Evolutionary conservation across 2,329 filamentous ascomycete genomes (phyloP), one percentile per base, ranked within the genome.

Genomic region (Chaetomiaceae sp.): DNA sequence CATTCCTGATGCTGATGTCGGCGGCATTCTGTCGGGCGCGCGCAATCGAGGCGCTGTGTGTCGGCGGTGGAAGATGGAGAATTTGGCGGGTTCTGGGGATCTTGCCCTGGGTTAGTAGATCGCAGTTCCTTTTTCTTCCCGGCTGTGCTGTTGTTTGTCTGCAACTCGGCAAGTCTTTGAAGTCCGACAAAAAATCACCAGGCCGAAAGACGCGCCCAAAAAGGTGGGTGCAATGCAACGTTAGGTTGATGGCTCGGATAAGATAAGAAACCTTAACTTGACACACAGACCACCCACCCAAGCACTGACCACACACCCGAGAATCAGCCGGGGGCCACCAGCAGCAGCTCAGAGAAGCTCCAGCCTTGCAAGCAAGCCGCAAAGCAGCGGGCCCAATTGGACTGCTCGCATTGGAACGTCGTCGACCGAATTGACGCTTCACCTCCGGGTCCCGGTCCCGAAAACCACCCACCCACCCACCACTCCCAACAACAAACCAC

Each of bases 11-110:
- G 42, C 14, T 35, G 44, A 33, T 19, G 50, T 43, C 3, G 60
- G 59, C 13, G 58, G 41, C 61, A 63, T 63, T 20, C 34, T 58
- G 41, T 31, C 16, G 19, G 20, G 14, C 9, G 19, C 23, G 8
- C 17, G 39, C 16, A n/a, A 16, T 10, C 16, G 17, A 12, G 21
- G 31, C 12, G 45, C 14, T 34, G 17, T 12, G 14, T 7, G 16
- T 23, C 21, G 27, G 12, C 19, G 19, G 20, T 16, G 16, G 6
- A 5, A 43, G 13, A 23, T n/a, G 23, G n/a, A n/a, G n/a, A n/a
- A n/a, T 30, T 14, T 10, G 9, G 7, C 9, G 27, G 10, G 21
- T 42, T 25, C 16, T n/a, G 8, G 20, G n/a, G 37, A 12, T 33
- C 37, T 44, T 4, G 21, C 9, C 17, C 20, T 37, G 14, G 7